Evolutionary conservation across 208 protist species (phyloP), one percentile per base, ranked within the genome.

Genomic region (Crithidia acanthocephali): DNA sequence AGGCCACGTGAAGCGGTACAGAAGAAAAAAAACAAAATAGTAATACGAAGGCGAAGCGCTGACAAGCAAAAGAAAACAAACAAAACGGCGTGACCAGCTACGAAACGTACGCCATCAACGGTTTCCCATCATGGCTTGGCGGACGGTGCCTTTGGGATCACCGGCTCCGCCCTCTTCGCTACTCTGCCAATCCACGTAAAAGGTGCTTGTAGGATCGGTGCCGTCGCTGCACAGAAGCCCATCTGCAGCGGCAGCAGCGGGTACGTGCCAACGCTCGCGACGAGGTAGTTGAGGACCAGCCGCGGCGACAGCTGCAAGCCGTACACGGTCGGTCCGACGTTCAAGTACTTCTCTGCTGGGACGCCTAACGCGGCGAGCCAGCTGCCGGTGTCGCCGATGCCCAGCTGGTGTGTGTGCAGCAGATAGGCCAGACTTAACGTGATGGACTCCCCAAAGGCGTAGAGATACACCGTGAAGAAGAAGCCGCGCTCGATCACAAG

Each of bases 241-340:
- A 88, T 50, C 67, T 94, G 75, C 28, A 80, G 61, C 5, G 53
- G 44, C 48, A 86, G 80, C 33, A 90, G 56, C n/a, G 88, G 86
- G 57, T 83, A 89, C 9, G 65, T 88, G 50, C 85, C 72, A 15
- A 45, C 56, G 51, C 91, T 94, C 6, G 76, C 88, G 13, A 87
- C 28, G 15, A 87, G n/a, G 60, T 94, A 94, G 75, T 96, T 89
- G 2, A 89, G 28, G 8, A 93, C 28, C 33, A 96, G 70, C 9
- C 86, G 81, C 8, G 79, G 80, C 0, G 86, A 89, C 23, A 94
- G 73, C 25, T 72, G 74, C 18, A 90, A 9, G 18, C 80, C 84
- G 9, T 73, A 79, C 22, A 95, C 60, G 13, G 64, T 60, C 2
- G 82, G 80, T 35, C 86, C 86, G 2, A 69, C 51, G 25, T 92